Evolutionary conservation across 345 rosid species (phyloP).

Genomic region (Dipteronia dyeriana): DNA sequence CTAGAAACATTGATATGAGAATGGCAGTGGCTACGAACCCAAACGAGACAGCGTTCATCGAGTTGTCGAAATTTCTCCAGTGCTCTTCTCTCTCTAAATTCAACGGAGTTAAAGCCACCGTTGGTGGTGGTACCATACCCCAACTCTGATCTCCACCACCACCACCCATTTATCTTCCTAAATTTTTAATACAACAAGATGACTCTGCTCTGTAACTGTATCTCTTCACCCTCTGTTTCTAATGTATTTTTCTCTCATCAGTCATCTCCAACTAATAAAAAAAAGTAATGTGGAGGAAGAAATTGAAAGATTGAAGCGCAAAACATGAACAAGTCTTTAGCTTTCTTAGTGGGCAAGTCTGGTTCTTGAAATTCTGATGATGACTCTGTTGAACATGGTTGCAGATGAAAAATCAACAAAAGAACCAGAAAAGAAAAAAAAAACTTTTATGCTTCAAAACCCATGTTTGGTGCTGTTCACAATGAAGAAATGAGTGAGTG

Average conservation of each 20-base stretch:
- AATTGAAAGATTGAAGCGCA: conserved; percentile 2
- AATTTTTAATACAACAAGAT: not conserved
- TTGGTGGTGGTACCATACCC: conserved; percentile 20
- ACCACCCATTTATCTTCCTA: conserved; percentile 24
- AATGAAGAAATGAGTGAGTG: not conserved
- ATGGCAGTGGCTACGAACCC: conserved; percentile 85
- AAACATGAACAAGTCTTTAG: not conserved
- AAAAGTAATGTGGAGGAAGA: not conserved
- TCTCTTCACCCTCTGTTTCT: not conserved
- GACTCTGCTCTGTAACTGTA: not conserved
- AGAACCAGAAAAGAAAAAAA: not conserved
- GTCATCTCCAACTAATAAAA: not conserved
- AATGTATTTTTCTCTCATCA: conserved; percentile 3
- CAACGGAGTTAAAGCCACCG: conserved; percentile 32
- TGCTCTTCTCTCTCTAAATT: conserved; percentile 47
- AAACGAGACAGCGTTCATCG: conserved; percentile 86
- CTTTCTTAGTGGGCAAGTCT: not conserved
- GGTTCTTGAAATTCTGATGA: not conserved
- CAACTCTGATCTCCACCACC: conserved; percentile 22
- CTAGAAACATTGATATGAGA: conserved; percentile 80
- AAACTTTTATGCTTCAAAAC: not conserved
- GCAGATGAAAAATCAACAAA: not conserved
- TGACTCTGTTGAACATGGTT: not conserved
- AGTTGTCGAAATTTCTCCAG: conserved; percentile 64
- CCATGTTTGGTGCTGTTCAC: not conserved